Base-by-base conservation (phyloP, 306 rosid genomes). In the Prunus salicina region DNA sequence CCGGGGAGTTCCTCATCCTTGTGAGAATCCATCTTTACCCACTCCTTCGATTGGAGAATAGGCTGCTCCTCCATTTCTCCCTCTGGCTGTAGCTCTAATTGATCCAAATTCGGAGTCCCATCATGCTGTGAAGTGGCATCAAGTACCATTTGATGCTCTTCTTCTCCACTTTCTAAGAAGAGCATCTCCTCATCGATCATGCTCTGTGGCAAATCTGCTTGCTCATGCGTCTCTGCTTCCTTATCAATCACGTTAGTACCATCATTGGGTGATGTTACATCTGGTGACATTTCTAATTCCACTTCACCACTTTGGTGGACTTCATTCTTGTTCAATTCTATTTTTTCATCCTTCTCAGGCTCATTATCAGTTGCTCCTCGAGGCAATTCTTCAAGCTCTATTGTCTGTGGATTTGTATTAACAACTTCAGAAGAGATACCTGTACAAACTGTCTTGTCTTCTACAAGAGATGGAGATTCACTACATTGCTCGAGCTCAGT, bases 11-110 rank as follows among this genome's bases (percentile, higher is more conserved):
- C 83, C 38, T 69, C 72, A 12, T 80, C 80, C 18, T 53, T 51
- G 24, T 69, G 22, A 19, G 14, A 34, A 64, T 47, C 83, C 24
- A 73, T 30, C 18, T 81, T 34, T 1, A 80, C 67, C 76, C 65
- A 49, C 2, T 78, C 80, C 53, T 81, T 75, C 16, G 70, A 73
- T 61, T 76, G 82, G 38, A 45, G 79, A 8, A 22, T 34, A 47
- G 77, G 76, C 1, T 76, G 68, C 64, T 34, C 67, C 64, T 80
- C 84, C 12, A 43, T 69, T n/a, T 55, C 82, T 80, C 57, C 86
- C 25, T n/a, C 13, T 18, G 18, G 61, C 5, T 22, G 18, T 43
- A 5, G 65, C 72, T 74, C 38, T 62, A 57, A 19, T 53, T 64
- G 67, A 62, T 62, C 67, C 5, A 8, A 75, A 7, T 55, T 61